A percentile compares a stretch with the other conserved stretches of the same genome.
Evolutionary conservation across 176 grass and related monocot species (phyloP).

Genomic region (Raddia distichophylla): DNA sequence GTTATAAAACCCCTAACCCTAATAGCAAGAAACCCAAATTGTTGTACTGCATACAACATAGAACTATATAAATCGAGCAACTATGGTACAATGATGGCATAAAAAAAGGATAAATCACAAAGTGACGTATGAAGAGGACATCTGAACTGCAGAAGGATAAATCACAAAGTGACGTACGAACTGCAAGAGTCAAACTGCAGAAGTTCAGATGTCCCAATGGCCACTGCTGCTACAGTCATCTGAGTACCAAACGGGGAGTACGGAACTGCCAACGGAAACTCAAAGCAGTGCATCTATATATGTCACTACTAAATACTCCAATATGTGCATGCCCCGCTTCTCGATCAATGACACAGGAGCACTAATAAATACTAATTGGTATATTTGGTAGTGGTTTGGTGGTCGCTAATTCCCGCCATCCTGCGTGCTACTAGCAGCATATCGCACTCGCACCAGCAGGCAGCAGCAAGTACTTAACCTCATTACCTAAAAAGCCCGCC

Average conservation of each 20-base stretch:
- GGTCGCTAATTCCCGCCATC: neutral
- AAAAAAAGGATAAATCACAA: too few relatives aligned
- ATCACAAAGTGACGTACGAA: too few relatives aligned
- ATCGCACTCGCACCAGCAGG: neutral
- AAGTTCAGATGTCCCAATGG: neutral
- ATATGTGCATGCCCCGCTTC: neutral
- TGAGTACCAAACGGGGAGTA: neutral
- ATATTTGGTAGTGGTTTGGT: neutral
- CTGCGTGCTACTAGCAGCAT: neutral
- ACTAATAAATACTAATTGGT: too few relatives aligned
- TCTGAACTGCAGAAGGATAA: too few relatives aligned
- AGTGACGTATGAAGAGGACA: too few relatives aligned
- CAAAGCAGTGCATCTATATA: too few relatives aligned
- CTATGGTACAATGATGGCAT: too few relatives aligned
- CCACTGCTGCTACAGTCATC: neutral
- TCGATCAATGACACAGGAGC: neutral
- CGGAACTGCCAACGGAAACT: too few relatives aligned
- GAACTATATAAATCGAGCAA: too few relatives aligned
- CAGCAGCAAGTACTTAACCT: neutral
- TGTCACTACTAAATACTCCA: too few relatives aligned
- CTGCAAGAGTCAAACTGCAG: too few relatives aligned
- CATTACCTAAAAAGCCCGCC: neutral
- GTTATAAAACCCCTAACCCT: too few relatives aligned
- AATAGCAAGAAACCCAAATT: neutral
- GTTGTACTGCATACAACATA: neutral